Base-by-base conservation (phyloP, 2,329 filamentous ascomycete species). In the Chalara sp. region DNA sequence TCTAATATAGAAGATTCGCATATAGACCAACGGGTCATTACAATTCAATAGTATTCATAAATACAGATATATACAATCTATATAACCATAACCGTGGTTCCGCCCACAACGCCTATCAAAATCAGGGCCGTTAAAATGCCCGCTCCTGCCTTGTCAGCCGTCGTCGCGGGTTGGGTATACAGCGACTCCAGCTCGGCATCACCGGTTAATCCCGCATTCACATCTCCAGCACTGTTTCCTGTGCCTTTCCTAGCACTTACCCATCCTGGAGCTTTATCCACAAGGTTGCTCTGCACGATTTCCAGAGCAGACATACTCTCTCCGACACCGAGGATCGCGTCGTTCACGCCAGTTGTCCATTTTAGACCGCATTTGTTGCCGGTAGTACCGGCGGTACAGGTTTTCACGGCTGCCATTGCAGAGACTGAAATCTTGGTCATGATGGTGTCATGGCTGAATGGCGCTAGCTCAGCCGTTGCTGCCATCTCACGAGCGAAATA, bases 291-390 rank as follows among this genome's bases (percentile, higher is more conserved):
- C 50, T 70, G 65, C 47, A 81, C 76, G 6, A 85, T 72, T 57
- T 87, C 82, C 64, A 87, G 69, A 5, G 78, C 83, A 1, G 80
- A 74, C 84, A 88, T 87, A 66, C 87, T 83, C 65, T 87, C 82
- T 4, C 84, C 84, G 1, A 87, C 77, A 4, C 84, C 84, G 1
- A 73, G 74, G 6, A 72, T 73, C 28, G 79, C 78, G 62, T 87
- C 82, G n/a, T 68, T 68, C 5, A 63, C 68, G 1, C 49, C 55
- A 48, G 76, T 73, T 35, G 75, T 76, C 81, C 83, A 86, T 52
- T 75, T 76, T 46, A 82, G 63, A 5, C 82, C 80, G 58, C 81
- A 86, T 72, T 81, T 75, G 30, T 73, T 75, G 3, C 75, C 72
- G 54, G 80, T 81, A 30, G 61, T 56, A 11, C 80, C 81, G 30